These are phyloP conservation scores for Colletotrichum ledebouriae DNA, from an alignment of 2,329 filamentous ascomycete species.

Conservation along the genomic window DNA sequence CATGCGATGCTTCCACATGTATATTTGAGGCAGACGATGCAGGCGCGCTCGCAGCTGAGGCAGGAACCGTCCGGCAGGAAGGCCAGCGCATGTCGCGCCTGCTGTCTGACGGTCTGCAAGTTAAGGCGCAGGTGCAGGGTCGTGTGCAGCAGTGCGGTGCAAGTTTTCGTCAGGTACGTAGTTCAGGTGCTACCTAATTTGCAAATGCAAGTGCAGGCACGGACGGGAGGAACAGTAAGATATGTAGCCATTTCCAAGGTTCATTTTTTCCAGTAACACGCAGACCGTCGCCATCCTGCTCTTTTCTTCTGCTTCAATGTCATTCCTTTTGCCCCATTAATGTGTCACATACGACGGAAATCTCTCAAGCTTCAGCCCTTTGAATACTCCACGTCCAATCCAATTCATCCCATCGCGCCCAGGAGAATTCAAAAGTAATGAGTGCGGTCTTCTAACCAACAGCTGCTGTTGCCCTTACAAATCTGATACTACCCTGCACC, in stretches of 20 bases:
- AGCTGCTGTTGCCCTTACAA: background rate
- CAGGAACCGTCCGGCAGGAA: constrained; percentile 5
- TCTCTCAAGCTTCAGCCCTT: too few species aligned
- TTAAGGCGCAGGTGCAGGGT: constrained; percentile 3
- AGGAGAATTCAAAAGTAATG: background rate
- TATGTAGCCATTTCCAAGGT: too few species aligned
- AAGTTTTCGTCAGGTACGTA: background rate
- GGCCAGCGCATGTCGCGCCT: constrained; percentile 4
- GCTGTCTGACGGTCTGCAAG: background rate
- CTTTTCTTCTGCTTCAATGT: background rate
- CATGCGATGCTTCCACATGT: constrained; percentile 14
- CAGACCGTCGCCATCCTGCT: background rate
- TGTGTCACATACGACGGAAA: background rate
- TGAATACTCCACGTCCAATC: background rate
- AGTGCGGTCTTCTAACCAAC: background rate
- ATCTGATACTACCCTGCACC: background rate
- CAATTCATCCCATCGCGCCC: constrained; percentile 9
- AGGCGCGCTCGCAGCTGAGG: background rate
- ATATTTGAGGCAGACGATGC: background rate
- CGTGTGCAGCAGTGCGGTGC: background rate
- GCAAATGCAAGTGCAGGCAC: background rate
- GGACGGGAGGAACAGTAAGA: too few species aligned
- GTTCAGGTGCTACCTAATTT: background rate
- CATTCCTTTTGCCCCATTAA: background rate
- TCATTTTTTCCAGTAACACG: too few species aligned